phyloP scores from a whole-genome alignment of 495 filamentous ascomycete species.

The Hypoxylon fragiforme region DNA sequence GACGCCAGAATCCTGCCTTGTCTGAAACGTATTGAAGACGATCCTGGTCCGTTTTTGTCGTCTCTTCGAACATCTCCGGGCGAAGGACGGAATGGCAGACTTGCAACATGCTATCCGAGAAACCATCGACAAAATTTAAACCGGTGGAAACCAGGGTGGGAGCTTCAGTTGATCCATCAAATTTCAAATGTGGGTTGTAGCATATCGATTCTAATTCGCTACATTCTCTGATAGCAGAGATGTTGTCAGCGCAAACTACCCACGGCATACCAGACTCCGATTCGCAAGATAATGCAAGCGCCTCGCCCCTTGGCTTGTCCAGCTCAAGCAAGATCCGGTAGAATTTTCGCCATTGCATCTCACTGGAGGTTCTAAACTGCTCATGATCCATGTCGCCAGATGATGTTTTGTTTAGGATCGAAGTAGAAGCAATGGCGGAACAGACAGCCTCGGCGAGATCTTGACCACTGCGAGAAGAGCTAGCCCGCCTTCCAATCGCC shows the following conservation, averaged over 20 bases:
- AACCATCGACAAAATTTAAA: constrained; percentile 59
- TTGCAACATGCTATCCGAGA: constrained; percentile 64
- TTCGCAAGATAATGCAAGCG: constrained; percentile 76
- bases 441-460: constrained; percentile 69
- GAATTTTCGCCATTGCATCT: constrained; percentile 87
- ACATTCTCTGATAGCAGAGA: constrained; percentile 77
- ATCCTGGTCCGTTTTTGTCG: constrained; percentile 64
- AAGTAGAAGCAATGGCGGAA: constrained; percentile 65
- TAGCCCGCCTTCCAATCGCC: constrained; percentile 51
- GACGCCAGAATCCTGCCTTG: constrained; percentile 68
- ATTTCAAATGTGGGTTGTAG: constrained; percentile 53
- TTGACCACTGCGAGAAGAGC: constrained; percentile 48
- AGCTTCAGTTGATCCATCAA: constrained; percentile 40
- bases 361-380: constrained; percentile 67
- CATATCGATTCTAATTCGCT: constrained; percentile 72
- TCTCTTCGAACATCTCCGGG: constrained; percentile 70
- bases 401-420: constrained; percentile 60
- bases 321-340: constrained; percentile 83
- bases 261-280: constrained; percentile 71
- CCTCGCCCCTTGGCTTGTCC: constrained; percentile 80
- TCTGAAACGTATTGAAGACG: constrained; percentile 74
- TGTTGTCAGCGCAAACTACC: constrained; percentile 76
- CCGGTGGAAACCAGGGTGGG: constrained; percentile 61
- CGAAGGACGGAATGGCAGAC: constrained; percentile 62
- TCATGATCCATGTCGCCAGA: constrained; percentile 72